phyloP scores from a whole-genome alignment of 2,329 filamentous ascomycete species.

The Thielaviopsis ethacetica region DNA sequence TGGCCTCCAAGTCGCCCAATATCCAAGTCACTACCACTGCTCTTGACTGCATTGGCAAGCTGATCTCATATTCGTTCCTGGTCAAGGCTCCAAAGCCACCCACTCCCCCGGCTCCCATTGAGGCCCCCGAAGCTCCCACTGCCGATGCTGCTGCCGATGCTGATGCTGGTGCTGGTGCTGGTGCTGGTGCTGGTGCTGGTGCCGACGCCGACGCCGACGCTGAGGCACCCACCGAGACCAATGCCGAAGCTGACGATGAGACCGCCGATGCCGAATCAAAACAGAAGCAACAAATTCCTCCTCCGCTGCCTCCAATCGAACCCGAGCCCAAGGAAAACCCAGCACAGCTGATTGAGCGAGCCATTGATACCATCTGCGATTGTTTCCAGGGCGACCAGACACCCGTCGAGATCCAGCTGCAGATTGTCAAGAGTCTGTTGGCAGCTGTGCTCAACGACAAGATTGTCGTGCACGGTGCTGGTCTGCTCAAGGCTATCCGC shows the following conservation, averaged over 20 bases:
- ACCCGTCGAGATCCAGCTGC: slow-evolving; percentile 78
- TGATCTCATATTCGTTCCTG: slow-evolving; percentile 98
- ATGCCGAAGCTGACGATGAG: slow-evolving; percentile 18
- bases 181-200: neutral
- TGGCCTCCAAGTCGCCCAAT: slow-evolving; percentile 76
- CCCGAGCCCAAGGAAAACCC: slow-evolving; percentile 16
- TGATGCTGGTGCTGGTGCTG: neutral
- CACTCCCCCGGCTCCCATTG: slow-evolving; percentile 31
- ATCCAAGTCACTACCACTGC: slow-evolving; percentile 76
- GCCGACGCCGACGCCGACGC: neutral
- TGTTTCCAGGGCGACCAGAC: slow-evolving; percentile 97
- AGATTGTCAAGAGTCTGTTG: slow-evolving; percentile 93
- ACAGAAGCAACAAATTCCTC: neutral
- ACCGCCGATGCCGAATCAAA: neutral
- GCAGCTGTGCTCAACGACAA: slow-evolving; percentile 96
- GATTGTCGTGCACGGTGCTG: slow-evolving; percentile 93
- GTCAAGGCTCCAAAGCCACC: slow-evolving; percentile 20
- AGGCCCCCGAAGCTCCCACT: neutral
- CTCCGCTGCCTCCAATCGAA: slow-evolving; percentile 22
- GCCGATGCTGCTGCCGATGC: neutral
- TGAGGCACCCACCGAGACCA: neutral
- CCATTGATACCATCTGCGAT: slow-evolving; percentile 98
- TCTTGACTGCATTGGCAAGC: slow-evolving; percentile 94
- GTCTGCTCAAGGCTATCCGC: slow-evolving; percentile 85
- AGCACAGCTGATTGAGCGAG: slow-evolving; percentile 80